A percentile compares a stretch with the other conserved stretches of the same genome.
These are phyloP conservation scores for Jacaranda mimosifolia DNA, from an alignment of 257 asterid genomes.

Conservation along the genomic window DNA sequence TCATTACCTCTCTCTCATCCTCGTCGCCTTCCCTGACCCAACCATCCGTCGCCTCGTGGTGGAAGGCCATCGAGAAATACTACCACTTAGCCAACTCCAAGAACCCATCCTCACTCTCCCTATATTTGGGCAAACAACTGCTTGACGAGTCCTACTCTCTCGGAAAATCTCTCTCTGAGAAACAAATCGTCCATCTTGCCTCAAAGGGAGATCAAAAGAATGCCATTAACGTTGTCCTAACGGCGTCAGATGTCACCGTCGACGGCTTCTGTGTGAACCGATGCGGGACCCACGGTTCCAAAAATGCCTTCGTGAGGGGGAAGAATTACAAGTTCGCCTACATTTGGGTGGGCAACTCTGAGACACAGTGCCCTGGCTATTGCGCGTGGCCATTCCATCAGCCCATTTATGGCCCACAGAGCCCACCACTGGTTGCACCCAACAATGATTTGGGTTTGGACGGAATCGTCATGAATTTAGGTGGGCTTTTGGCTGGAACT, in stretches of 20 bases:
- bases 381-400: conserved; percentile 77
- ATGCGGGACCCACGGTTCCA: conserved; percentile 68
- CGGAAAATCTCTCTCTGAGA: conserved; percentile 66
- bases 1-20: conserved; percentile 61
- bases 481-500: conserved; percentile 47
- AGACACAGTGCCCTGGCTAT: conserved; percentile 58
- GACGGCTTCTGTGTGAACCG: conserved; percentile 60
- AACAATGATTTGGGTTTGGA: conserved; percentile 63
- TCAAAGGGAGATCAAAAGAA: conserved; percentile 56
- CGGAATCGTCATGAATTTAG: conserved; percentile 55
- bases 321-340: conserved; percentile 59
- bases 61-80: conserved; percentile 60
- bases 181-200: conserved; percentile 57
- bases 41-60: conserved; percentile 78
- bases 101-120: conserved; percentile 45
- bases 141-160: conserved; percentile 48
- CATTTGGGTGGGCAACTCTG: conserved; percentile 71
- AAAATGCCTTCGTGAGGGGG: conserved; percentile 26
- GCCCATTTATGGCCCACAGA: conserved; percentile 69
- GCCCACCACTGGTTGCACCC: conserved; percentile 56
- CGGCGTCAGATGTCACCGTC: conserved; percentile 60
- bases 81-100: conserved; percentile 53
- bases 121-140: conserved; percentile 56
- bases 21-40: conserved; percentile 32
- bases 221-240: conserved; percentile 58